phyloP scores from a whole-genome alignment of 768 basidiomycete species.

The Dacryopinax primogenitus region DNA sequence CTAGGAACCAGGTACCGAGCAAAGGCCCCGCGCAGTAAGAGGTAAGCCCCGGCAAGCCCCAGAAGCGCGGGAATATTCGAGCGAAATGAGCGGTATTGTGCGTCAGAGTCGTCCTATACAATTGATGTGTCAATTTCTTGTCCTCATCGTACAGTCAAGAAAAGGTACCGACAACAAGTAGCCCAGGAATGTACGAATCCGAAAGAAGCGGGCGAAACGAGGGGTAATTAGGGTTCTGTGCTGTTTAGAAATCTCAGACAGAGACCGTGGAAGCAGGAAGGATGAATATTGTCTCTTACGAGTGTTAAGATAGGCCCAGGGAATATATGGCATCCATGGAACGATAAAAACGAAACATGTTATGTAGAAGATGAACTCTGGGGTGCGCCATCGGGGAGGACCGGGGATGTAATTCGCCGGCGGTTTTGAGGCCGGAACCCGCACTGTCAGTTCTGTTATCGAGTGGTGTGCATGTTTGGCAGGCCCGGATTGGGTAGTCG shows the following conservation, averaged over 20 bases:
- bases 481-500: background rate
- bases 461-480: background rate
- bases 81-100: conserved; percentile 81
- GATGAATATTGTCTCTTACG: conserved; percentile 35
- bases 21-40: conserved; percentile 44
- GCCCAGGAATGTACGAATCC: conserved; percentile 69
- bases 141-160: background rate
- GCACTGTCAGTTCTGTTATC: background rate
- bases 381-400: conserved; percentile 58
- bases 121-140: background rate
- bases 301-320: conserved; percentile 29
- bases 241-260: conserved; percentile 30
- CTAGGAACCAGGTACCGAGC: conserved; percentile 22
- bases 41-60: conserved; percentile 39
- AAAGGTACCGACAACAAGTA: conserved; percentile 44
- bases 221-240: conserved; percentile 59
- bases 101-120: conserved; percentile 76
- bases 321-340: conserved; percentile 64
- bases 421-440: background rate
- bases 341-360: conserved; percentile 46
- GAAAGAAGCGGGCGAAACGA: conserved; percentile 47
- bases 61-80: conserved; percentile 57
- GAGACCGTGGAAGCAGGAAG: conserved; percentile 39
- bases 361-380: conserved; percentile 71
- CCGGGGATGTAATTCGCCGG: conserved; percentile 18